Evolutionary conservation across 768 basidiomycete genomes (phyloP), one percentile per base, ranked within the genome.

Genomic region (Podaxis sp.): DNA sequence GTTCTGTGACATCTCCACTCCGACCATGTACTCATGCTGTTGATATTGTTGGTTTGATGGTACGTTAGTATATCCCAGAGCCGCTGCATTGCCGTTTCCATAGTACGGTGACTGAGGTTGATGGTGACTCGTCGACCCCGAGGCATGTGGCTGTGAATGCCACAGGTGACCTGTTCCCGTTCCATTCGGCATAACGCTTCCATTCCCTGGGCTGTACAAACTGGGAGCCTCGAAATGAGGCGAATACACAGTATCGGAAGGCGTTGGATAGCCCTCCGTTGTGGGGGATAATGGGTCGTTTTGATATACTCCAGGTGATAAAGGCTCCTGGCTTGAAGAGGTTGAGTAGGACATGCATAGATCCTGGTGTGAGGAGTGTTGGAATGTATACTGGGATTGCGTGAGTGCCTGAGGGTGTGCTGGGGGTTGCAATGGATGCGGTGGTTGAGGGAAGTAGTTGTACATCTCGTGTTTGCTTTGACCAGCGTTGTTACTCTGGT

Each of bases 1-100:
- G 8, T 76, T 74, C 58, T 77, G 77, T 59, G 69, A 73, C 48
- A 63, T 63, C 12, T 49, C 55, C 19, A n/a, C n/a, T 24, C 30
- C 33, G 1, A 28, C 54, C 51, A 53, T 58, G 57, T 52, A 64
- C 36, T 38, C 44, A 12, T 42, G 58, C 42, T 59, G 58, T 44
- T 64, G 63, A 24, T 44, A 54, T 28, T 26, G 42, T 56, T 19
- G 44, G n/a, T 15, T 22, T 57, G 55, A 9, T 44, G 61, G 33
- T 8, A 51, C 6, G 17, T 8, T 40, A 24, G 36, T 5, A 12
- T 59, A 52, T 24, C 59, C 51, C 24, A 38, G 9, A 2, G 30
- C 33, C 33, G 40, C 8, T 24, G 36, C 49, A 38, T 51, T 54
- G 40, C 61, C 48, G 22, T 51, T 33, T 26, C 38, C 44, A 33